Base-by-base conservation (phyloP, 257 asterid species). In the Pogostemon cablin region DNA sequence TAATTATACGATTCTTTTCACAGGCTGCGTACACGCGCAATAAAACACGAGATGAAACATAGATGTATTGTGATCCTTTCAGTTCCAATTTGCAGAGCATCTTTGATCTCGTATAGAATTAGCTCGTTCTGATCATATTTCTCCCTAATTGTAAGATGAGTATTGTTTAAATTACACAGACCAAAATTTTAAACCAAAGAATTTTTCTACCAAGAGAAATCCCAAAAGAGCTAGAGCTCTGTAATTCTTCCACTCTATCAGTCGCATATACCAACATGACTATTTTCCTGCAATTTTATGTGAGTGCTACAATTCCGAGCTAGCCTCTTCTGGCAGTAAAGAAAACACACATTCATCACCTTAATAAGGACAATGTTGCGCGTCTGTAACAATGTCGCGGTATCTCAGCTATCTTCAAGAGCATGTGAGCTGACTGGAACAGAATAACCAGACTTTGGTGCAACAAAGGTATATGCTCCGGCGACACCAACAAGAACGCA, bases 391-490 rank as follows among this genome's bases (percentile, higher is more conserved):
- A 44, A 57, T 6, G 9, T 34, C 59, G 3, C 10, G 7, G 53
- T 58, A 40, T 57, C 77, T 77, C 65, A 85, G 62, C 74, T 79
- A 75, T 85, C 87, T 60, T 72, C 77, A 0, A 73, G 47, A 57
- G 53, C 71, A 43, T 50, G 74, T 15, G 75, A 71, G 73, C 17
- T 64, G 56, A 72, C 17, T 32, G 25, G 41, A 57, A 38, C 59
- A 11, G 81, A 55, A 47, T 46, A 79, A 35, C 76, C 71, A 70
- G 52, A 80, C 48, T 58, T 76, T 34, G 84, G 79, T 79, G 86
- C 87, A 1, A 81, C 90, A 67, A 77, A 78, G 63, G 82, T 52
- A 78, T 81, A 91, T 0, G 88, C 90, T 41, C 92, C 95, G 6
- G 66, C 67, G 49, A 81, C 84, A 7, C 78, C 79, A 20, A 67